Evolutionary conservation across 78 protist species (phyloP), one percentile per base, ranked within the genome.

Genomic region (Emiliania huxleyi): DNA sequence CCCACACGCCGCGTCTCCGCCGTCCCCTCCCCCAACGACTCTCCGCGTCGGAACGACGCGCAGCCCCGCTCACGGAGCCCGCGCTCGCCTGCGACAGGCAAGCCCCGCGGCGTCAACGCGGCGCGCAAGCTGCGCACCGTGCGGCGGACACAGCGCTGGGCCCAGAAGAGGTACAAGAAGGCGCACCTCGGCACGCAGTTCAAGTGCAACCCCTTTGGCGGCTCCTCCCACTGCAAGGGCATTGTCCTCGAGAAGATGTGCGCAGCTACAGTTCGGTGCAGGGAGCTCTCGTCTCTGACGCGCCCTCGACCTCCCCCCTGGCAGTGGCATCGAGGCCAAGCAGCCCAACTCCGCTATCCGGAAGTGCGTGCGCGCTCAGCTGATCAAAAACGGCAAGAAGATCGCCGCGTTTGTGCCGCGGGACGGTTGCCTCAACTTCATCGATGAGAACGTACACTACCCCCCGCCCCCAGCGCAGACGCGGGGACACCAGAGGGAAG

Each of bases 291-390:
- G 29, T 8, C 62, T 8, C 8, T 19, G 62, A 8, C 15, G 62
- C 62, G 62, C 62, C 62, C 62, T 19, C 62, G 62, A 8, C 15
- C 62, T 52, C 29, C 62, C 15, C 15, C 62, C 15, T 52, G 29
- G 71, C 93, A 95, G 97, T 93, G 99, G 99, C 94, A 96, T 99
- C 79, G 99, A 98, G 96, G 98, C 99, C 94, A 99, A 99, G 96
- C 99, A 99, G 98, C 99, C 99, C 52, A 99, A 99, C 98, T 99
- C 99, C 49, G 99, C 99, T 90, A 97, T 99, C 56, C 99, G 99
- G 84, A 99, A 99, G 97, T 99, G 99, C 93, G 99, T 98, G 94
- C 98, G 99, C 92, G 99, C 98, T 71, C 99, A 99, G 97, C 97
- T 99, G 43, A 98, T 98, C 97, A 99, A 99, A 98, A 99, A 99